These are phyloP conservation scores for Penicillium alfredii DNA, from an alignment of 495 filamentous ascomycete genomes.

Conservation along the genomic window DNA sequence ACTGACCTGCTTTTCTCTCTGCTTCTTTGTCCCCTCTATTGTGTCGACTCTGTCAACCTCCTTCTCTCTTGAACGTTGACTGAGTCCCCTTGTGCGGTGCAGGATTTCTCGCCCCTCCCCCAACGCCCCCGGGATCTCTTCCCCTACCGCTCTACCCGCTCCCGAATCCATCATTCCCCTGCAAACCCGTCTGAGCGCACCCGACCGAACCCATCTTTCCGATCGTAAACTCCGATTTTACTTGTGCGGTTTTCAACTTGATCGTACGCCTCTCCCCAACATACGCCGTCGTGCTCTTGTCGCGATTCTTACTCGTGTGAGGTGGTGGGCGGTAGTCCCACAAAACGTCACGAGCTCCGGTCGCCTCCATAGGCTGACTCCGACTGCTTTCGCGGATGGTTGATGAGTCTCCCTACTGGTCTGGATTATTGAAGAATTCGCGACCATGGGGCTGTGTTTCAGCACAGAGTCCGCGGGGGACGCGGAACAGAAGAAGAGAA, in stretches of 20 bases:
- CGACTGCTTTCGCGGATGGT: conserved; percentile 24
- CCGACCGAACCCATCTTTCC: conserved; percentile 4
- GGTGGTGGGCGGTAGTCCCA: conserved; percentile 19
- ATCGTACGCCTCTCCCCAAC: conserved; percentile 6
- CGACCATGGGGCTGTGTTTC: conserved; percentile 81
- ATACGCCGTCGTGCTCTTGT: neutral
- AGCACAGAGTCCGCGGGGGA: conserved; percentile 71
- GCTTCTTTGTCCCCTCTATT: conserved; percentile 4
- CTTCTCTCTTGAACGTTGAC: no score
- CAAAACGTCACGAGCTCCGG: conserved; percentile 13
- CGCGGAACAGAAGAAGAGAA: conserved; percentile 86
- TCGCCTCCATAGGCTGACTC: conserved; percentile 22
- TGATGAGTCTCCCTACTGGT: conserved; percentile 23
- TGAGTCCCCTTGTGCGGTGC: neutral
- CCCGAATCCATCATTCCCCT: conserved; percentile 9
- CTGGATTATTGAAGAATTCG: conserved; percentile 13
- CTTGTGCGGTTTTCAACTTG: no score
- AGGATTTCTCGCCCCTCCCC: conserved; percentile 2
- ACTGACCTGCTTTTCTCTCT: conserved; percentile 13
- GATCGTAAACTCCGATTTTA: neutral
- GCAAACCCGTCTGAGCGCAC: conserved; percentile 11
- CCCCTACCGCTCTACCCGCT: conserved; percentile 1
- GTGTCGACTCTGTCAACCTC: no score
- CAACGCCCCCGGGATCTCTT: no score
- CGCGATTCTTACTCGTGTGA: conserved; percentile 13